phyloP scores from a whole-genome alignment of 1,284 basidiomycete species.

The Ustilago loliicola region DNA sequence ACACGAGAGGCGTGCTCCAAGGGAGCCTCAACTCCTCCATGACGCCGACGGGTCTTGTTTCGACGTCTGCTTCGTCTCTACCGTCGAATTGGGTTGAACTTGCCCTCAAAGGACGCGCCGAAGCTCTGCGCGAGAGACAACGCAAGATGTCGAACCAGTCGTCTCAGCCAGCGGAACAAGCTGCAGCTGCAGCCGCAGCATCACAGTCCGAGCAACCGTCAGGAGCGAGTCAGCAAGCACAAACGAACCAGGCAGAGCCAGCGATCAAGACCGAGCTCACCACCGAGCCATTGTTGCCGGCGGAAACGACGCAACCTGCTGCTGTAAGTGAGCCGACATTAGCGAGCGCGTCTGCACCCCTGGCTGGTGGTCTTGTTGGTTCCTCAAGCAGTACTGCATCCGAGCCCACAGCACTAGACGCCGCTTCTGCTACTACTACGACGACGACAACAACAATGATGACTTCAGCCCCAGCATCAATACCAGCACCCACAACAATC shows the following conservation, averaged over 20 bases:
- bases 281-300: neutral
- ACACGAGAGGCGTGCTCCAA: constrained; percentile 17
- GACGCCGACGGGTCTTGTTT: constrained; percentile 37
- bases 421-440: neutral
- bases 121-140: constrained; percentile 33
- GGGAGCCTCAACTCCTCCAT: constrained; percentile 26
- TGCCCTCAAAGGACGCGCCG: constrained; percentile 30
- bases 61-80: constrained; percentile 28
- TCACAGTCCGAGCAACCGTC: neutral
- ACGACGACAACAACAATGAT: neutral
- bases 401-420: constrained; percentile 1
- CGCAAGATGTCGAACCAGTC: constrained; percentile 27
- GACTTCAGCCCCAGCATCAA: neutral
- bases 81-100: constrained; percentile 41
- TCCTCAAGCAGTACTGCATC: constrained; percentile 1
- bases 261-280: constrained; percentile 17
- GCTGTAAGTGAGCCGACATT: neutral
- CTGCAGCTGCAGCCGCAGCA: neutral
- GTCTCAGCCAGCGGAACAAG: constrained; percentile 9
- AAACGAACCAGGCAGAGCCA: neutral
- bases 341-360: neutral
- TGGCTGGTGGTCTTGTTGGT: constrained; percentile 22
- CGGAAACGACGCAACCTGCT: neutral
- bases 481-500: constrained; percentile 11
- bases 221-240: neutral